Evolutionary conservation across 306 rosid species (phyloP), one percentile per base, ranked within the genome.

Genomic region (Trifolium subterraneum): DNA sequence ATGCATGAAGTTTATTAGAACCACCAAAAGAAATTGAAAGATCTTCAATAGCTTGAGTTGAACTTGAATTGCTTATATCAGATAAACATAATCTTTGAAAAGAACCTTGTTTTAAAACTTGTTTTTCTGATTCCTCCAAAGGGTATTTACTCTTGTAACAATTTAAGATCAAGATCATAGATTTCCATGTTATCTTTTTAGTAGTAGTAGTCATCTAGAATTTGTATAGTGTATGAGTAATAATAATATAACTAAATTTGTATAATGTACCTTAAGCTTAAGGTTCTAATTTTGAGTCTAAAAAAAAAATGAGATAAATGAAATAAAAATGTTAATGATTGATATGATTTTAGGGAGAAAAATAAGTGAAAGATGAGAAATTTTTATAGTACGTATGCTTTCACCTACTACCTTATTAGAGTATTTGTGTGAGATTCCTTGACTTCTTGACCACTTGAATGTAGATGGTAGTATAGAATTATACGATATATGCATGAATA

Each of bases 171-270:
- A 87, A 76, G 56, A 84, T 23, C 70, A 86, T 48, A 33, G 92
- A 85, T 74, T 85, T 93, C 98, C 96, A 90, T 77, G 88, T 84
- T 50, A 76, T 60, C 81, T 78, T 89, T 75, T 79, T 82, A 20
- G 41, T 8, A 62, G 41, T 8, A 62, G 38, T 75, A 63, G 31
- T 75, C 90, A 82, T 90, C 64, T 74, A 68, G 61, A 59, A 38
- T 56, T 22, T 23, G 62, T 75, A 2, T 64, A 31, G 44, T 18
- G 25, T 36, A 14, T 41, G 22, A 55, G 68, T 63, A 70, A 29
- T 29, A n/a, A n/a, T n/a, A n/a, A 29, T 29, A 22, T 29, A 29
- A 29, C 64, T 6, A 47, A 38, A 56, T 48, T n/a, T 74, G 72
- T 20, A 29, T 29, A 48, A n/a, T 80, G 70, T 74, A 15, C 11